Percentiles rank a stretch among this genome's conserved stretches.
Evolutionary conservation across 2,329 filamentous ascomycete genomes (phyloP).

Genomic region (Xylaria sp.): DNA sequence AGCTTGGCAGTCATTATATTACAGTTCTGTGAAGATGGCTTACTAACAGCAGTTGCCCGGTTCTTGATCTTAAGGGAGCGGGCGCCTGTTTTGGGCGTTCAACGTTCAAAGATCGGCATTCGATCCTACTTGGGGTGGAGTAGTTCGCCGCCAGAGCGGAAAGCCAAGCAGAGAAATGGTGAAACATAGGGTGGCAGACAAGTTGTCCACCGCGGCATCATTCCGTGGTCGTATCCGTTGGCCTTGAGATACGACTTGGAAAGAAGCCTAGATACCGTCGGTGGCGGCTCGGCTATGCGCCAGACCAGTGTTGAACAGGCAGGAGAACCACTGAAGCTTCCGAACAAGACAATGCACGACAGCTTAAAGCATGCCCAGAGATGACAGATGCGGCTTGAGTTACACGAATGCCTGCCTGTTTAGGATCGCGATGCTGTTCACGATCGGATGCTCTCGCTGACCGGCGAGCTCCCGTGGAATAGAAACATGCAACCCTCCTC

Average conservation of each 20-base stretch:
- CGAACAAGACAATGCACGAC: conserved; percentile 12
- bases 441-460: conserved; percentile 21
- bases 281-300: conserved; percentile 22
- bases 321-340: conserved; percentile 23
- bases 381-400: not conserved
- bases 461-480: conserved; percentile 13
- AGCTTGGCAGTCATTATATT: not conserved
- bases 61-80: too few species aligned
- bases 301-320: conserved; percentile 27
- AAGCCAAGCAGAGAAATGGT: not conserved
- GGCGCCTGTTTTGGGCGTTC: not conserved
- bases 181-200: conserved; percentile 2
- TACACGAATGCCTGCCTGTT: conserved; percentile 21
- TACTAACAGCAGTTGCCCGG: not conserved
- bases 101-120: conserved; percentile 13
- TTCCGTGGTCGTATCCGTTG: conserved; percentile 16
- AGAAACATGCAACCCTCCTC: conserved; percentile 16
- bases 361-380: conserved; percentile 6
- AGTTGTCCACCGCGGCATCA: not conserved
- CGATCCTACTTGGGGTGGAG: not conserved
- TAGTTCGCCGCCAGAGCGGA: not conserved
- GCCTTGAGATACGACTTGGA: not conserved
- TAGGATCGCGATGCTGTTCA: conserved; percentile 24
- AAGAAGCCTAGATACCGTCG: not conserved
- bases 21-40: not conserved